Conservation (phyloP, 2,329 filamentous ascomycete genomes). For the Botryotinia convoluta region DNA sequence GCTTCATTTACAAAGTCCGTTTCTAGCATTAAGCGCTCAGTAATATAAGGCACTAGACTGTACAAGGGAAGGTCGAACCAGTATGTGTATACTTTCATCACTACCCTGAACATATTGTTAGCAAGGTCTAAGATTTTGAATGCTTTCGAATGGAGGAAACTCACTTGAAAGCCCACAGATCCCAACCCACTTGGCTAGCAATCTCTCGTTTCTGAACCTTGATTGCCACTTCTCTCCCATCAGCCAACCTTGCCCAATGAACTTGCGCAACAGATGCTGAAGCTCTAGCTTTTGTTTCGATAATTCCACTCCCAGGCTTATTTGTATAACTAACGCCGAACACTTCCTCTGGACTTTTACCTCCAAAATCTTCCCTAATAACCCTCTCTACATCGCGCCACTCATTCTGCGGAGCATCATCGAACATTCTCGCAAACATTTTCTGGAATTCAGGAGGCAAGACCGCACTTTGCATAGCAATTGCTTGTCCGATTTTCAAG, state of each 20-base stretch:
- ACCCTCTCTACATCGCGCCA: slow-evolving; percentile 86
- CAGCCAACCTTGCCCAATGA: slow-evolving; percentile 83
- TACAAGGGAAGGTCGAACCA: slow-evolving; percentile 95
- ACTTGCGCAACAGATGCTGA: slow-evolving; percentile 92
- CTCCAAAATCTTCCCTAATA: slow-evolving; percentile 85
- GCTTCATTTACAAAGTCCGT: slow-evolving; percentile 95
- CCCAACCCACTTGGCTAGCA: slow-evolving; percentile 84
- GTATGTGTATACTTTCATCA: slow-evolving; percentile 77
- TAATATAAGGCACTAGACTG: slow-evolving; percentile 86
- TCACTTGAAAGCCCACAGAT: slow-evolving; percentile 91
- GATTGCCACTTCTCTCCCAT: slow-evolving; percentile 88
- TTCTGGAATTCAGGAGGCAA: slow-evolving; percentile 91
- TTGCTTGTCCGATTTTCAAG: slow-evolving; percentile 95
- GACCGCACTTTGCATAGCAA: slow-evolving; percentile 96
- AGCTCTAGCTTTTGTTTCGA: slow-evolving; percentile 67
- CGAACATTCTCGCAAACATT: slow-evolving; percentile 97
- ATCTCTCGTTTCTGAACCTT: slow-evolving; percentile 98
- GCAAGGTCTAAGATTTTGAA: neutral
- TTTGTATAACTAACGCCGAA: slow-evolving; percentile 84
- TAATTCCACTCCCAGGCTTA: slow-evolving; percentile 59
- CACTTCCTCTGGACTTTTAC: slow-evolving; percentile 78
- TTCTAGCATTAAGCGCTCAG: slow-evolving; percentile 85
- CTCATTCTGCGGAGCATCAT: slow-evolving; percentile 89
- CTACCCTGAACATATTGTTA: slow-evolving; percentile 53
- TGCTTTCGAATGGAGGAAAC: slow-evolving; percentile 28